Evolutionary conservation across 2,329 filamentous ascomycete species (phyloP), one percentile per base, ranked within the genome.

Genomic region (Leptodontidium sp.): DNA sequence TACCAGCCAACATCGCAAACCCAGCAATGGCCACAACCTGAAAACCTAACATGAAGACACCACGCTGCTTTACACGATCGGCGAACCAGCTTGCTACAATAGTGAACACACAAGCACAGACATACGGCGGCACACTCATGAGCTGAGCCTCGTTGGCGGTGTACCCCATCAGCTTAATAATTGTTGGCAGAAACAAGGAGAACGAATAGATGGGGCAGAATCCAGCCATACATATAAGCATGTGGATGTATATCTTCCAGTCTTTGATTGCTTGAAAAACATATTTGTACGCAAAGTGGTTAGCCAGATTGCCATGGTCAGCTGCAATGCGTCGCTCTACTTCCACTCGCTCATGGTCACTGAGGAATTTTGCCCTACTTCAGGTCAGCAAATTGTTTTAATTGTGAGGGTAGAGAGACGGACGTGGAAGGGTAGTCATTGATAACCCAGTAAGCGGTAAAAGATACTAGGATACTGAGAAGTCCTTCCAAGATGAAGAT

Each of bases 21-120:
- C 72, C 72, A 29, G 66, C 49, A 4, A 73, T 66, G 80, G 70
- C 78, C 5, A 83, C 74, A 50, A 78, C 77, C 81, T 90, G 85
- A 17, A 79, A 21, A 88, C 77, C 57, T 89, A 83, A 71, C 89
- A 90, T 0, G 86, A 87, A 66, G 81, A 85, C 29, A 8, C 68
- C 70, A 2, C 85, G 78, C 9, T 58, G 53, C 32, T 85, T 85
- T 0, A 82, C 78, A 6, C 81, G 80, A 71, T 91, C 88, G 0
- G 88, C 89, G 38, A 82, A 72, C 72, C 84, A 88, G n/a, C 66
- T 65, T 0, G 87, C 88, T 0, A 84, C 81, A 0, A 90, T 80
- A 2, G 87, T 84, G 1, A 88, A 76, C 4, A 88, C 86, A 58
- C 90, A 88, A n/a, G 91, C 90, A 0, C 88, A 85, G 75, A 91